These are phyloP conservation scores for Trifolium dubium DNA, from an alignment of 306 rosid species.

Conservation along the genomic window DNA sequence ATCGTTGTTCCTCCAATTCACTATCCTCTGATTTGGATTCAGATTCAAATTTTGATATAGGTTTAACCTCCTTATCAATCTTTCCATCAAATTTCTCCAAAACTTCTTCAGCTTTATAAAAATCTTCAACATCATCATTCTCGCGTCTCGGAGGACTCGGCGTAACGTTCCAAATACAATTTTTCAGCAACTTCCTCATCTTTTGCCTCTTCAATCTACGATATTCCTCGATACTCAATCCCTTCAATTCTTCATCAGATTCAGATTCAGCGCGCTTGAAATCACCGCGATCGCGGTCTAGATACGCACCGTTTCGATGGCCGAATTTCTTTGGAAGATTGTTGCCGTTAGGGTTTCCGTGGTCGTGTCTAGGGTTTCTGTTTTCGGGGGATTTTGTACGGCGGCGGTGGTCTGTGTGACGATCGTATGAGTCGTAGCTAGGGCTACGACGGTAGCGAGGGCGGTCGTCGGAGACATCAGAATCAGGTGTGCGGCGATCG, in stretches of 20 bases:
- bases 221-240: constrained; percentile 69
- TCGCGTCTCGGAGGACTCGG: constrained; percentile 86
- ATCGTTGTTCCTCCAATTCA: constrained; percentile 53
- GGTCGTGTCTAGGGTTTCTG: constrained; percentile 54
- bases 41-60: constrained; percentile 31
- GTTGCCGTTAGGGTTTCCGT: constrained; percentile 38
- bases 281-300: constrained; percentile 51
- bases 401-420: constrained; percentile 32
- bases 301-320: constrained; percentile 49
- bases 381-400: constrained; percentile 50
- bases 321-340: constrained; percentile 74
- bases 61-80: constrained; percentile 36
- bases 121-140: constrained; percentile 57
- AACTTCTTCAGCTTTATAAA: constrained; percentile 53
- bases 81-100: constrained; percentile 38
- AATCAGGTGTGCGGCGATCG: constrained; percentile 52
- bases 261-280: constrained; percentile 59
- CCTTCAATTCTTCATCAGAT: constrained; percentile 85
- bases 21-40: constrained; percentile 40
- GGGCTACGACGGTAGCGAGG: constrained; percentile 71
- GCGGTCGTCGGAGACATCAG: constrained; percentile 47
- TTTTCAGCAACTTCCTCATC: constrained; percentile 69
- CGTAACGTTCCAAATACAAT: constrained; percentile 80
- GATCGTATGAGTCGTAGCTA: constrained; percentile 66
- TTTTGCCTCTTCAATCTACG: constrained; percentile 85